Evolutionary conservation across 495 filamentous ascomycete genomes (phyloP).

Genomic region (Lasiosphaeria miniovina): DNA sequence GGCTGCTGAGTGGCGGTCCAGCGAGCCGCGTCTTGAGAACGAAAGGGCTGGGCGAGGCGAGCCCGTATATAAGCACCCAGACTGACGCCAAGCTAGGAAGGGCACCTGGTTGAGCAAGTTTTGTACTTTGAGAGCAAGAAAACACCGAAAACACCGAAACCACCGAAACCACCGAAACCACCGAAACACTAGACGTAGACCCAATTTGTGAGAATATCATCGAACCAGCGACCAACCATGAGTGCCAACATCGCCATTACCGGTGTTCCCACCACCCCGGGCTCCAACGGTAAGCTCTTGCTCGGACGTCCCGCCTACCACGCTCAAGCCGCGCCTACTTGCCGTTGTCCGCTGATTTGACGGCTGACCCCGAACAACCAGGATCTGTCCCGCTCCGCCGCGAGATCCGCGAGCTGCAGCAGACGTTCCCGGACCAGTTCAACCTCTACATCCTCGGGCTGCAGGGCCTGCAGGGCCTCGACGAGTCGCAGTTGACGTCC

Average conservation of each 20-base stretch:
- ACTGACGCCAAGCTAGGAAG: too few relatives aligned
- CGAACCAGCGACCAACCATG: constrained; percentile 11
- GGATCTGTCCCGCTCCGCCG: constrained; percentile 29
- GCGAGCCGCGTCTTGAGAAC: too few relatives aligned
- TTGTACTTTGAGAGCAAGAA: not conserved
- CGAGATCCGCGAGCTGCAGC: constrained; percentile 32
- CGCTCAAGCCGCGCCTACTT: not conserved
- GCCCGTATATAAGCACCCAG: too few relatives aligned
- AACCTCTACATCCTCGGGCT: constrained; percentile 31
- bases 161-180: not conserved
- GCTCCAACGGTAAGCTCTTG: constrained; percentile 14
- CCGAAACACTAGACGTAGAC: too few relatives aligned
- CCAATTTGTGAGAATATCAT: not conserved
- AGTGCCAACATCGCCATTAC: constrained; percentile 28
- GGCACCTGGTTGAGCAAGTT: too few relatives aligned
- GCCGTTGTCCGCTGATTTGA: not conserved
- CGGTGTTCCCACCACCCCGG: constrained; percentile 26
- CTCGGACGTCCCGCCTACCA: not conserved
- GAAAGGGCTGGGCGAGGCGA: too few relatives aligned
- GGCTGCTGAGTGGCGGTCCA: too few relatives aligned
- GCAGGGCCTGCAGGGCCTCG: constrained; percentile 20
- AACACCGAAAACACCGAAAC: too few relatives aligned
- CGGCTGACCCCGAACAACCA: not conserved
- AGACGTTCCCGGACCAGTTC: constrained; percentile 31
- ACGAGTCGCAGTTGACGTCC: constrained; percentile 20